Evolutionary conservation across 176 grass and related monocot genomes (phyloP), one percentile per base, ranked within the genome.

Genomic region (Tuctoria greenei): DNA sequence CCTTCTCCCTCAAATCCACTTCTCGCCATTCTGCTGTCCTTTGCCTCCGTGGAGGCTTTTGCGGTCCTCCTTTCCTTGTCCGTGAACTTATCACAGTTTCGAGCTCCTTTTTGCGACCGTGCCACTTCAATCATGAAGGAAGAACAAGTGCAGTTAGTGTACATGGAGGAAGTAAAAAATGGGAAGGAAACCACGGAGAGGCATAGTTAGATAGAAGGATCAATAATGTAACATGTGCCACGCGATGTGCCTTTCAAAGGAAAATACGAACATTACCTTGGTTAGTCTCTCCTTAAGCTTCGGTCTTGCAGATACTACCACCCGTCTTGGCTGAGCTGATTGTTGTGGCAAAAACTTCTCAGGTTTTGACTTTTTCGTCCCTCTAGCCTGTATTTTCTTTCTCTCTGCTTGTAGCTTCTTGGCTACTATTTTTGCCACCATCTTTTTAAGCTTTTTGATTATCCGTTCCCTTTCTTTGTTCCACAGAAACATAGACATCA

Each of bases 221-320:
- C 11, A 28, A 69, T 15, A 46, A 36, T 10, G 27, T 34, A 69
- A 31, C 25, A 47, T 8, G 18, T 21, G 28, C 8, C 45, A 71
- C 13, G 12, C 13, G 12, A 16, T 4, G 18, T 46, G 26, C 16
- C 45, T 47, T 47, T 13, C 43, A 16, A 16, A 12, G 45, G 4
- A 16, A 47, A 47, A 5, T 15, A 16, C 4, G 5, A 46, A 47
- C 35, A 79, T 86, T 91, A 97, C 95, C 95, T 93, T 97, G 60
- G 86, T 83, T 7, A 93, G 61, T 61, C 86, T 81, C 76, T 88
- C 81, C 69, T 88, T 97, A 44, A 93, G 81, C 79, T 91, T 93
- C 72, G 78, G 66, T 59, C 79, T 81, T 75, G 81, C 75, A 38
- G 77, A 72, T 64, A 81, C 58, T 12, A 80, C 46, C 62, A 78